Evolutionary conservation across 306 rosid species (phyloP), one percentile per base, ranked within the genome.

Genomic region (Gynostemma pentaphyllum): DNA sequence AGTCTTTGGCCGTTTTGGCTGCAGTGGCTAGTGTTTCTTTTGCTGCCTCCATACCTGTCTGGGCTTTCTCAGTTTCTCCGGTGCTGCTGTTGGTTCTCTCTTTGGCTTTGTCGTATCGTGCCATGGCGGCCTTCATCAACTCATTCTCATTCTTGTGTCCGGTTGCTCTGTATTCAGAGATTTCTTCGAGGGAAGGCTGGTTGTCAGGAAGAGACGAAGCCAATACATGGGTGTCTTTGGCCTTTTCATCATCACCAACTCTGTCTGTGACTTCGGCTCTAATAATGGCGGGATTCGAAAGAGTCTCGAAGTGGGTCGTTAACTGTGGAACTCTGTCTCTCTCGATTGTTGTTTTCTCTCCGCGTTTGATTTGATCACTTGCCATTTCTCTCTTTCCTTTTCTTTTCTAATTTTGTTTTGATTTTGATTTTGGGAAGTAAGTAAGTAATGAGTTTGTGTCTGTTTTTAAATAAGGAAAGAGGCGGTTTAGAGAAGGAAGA

Each of bases 291-390:
- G 21, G 21, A 13, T 26, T 28, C 21, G 83, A 68, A 4, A 85
- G 63, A n/a, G 77, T 68, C 79, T 87, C 86, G 2, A 83, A 83
- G 39, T 78, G 91, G 27, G 74, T 68, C 5, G 91, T 19, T 60
- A 83, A 78, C 62, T 82, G 78, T 0, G 89, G 89, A 1, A 83
- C 95, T 13, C 32, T 65, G 50, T 80, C 70, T 70, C 69, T 77
- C 78, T 80, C 85, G 4, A 74, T 40, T 0, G 71, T 77, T 2
- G 67, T 66, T 62, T 79, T 70, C 0, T 82, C 88, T 64, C 78
- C 82, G 1, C 84, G 82, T 45, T 23, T 15, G 41, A 70, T 2
- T 63, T 87, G 83, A 71, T 75, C 80, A 1, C 85, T 78, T 15
- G 95, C 90, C 97, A 87, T 87, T 22, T 8, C 16, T 24, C 16